Conservation (phyloP, 83 land plant genomes). For the Picea abies region DNA sequence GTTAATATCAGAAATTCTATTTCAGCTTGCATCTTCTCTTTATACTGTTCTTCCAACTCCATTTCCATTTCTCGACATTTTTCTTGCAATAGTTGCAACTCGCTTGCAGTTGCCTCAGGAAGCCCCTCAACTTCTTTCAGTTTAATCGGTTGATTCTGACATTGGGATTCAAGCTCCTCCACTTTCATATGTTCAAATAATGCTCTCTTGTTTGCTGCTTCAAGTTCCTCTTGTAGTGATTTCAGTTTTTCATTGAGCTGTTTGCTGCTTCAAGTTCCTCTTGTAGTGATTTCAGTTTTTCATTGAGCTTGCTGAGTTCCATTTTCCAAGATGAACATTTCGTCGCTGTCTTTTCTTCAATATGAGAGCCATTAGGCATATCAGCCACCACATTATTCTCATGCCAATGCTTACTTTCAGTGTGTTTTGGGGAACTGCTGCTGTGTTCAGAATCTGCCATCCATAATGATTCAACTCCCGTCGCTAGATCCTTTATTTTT, state of each 20-base stretch:
- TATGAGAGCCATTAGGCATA: conserved; percentile 9
- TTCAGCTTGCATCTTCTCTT: conserved; percentile 4
- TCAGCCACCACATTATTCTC: neutral
- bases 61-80: conserved; percentile 1
- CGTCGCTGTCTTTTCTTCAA: conserved; percentile 1
- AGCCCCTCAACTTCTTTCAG: neutral
- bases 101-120: neutral
- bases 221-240: conserved; percentile 10
- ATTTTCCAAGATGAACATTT: neutral
- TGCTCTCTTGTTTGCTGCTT: neutral
- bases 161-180: conserved; percentile 6
- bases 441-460: neutral
- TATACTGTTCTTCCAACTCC: conserved; percentile 17
- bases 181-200: conserved; percentile 3
- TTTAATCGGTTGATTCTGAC: conserved; percentile 5
- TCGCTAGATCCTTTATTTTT: neutral
- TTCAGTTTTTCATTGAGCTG: conserved; percentile 7
- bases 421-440: neutral
- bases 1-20: conserved; percentile 3
- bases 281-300: too few relatives aligned
- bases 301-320: neutral
- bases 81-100: neutral
- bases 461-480: neutral
- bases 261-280: too few relatives aligned
- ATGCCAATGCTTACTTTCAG: neutral